These are phyloP conservation scores for Leccinum boreale DNA, from an alignment of 768 basidiomycete species.

Conservation along the genomic window DNA sequence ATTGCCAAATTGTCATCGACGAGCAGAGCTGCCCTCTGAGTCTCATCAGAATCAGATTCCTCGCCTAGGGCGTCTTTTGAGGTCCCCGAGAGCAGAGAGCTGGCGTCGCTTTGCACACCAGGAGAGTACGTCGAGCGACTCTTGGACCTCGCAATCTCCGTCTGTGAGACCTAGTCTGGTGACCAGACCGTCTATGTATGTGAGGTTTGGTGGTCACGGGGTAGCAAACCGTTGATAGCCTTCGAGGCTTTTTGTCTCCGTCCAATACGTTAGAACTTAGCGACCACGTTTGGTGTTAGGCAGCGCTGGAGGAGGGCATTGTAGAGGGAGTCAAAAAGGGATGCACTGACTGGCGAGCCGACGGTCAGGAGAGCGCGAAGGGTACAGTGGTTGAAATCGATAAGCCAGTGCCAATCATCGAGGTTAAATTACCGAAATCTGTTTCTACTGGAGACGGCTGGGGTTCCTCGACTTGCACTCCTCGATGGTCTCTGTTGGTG, in stretches of 20 bases:
- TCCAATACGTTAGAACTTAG: no score
- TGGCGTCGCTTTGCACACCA: conserved; percentile 37
- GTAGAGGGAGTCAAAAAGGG: conserved; percentile 62
- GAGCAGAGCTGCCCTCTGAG: no score
- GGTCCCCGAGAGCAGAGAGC: neutral
- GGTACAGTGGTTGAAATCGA: conserved; percentile 57
- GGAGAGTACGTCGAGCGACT: conserved; percentile 41
- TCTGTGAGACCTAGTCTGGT: conserved; percentile 54
- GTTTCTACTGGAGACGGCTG: no score
- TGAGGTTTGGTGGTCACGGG: conserved; percentile 22
- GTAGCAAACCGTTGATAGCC: no score
- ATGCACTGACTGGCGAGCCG: conserved; percentile 48
- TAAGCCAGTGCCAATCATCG: no score
- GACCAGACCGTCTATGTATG: conserved; percentile 49
- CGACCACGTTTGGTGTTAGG: conserved; percentile 52
- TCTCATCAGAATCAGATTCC: conserved; percentile 1
- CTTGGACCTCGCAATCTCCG: conserved; percentile 64
- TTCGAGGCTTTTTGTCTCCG: no score
- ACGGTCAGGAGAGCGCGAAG: conserved; percentile 42
- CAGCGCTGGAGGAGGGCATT: conserved; percentile 63
- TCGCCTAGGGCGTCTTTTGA: conserved; percentile 6
- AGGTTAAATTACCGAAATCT: no score
- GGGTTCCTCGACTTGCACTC: no score
- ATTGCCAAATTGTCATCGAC: no score
- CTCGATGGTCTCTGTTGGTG: no score